Base-by-base conservation (phyloP, 2,329 filamentous ascomycete genomes). In the Exophiala sp. region DNA sequence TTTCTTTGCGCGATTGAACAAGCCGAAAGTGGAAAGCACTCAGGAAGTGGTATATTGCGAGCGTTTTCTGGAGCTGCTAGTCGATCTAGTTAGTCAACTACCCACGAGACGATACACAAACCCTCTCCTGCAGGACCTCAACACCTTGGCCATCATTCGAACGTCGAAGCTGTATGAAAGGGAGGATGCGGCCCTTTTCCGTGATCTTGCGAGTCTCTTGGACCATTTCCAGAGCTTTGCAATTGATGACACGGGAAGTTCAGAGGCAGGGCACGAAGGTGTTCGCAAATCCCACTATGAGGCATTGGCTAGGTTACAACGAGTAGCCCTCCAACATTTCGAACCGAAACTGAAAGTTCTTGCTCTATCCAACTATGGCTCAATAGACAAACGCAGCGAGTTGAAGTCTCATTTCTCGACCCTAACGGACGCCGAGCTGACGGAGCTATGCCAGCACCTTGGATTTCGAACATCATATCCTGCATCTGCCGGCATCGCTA, bases 31-130 rank as follows among this genome's bases (percentile, higher is more conserved):
- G 57, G 12, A 57, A 60, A 32, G 63, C 66, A 52, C 65, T 70
- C 58, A 70, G 71, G 86, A 91, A 32, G 84, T 88, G 62, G 69
- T 91, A 16, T 99, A 96, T 70, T 95, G 90, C 68, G 92, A 97
- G 71, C 83, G 91, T n/a, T 92, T 97, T 59, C 72, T 94, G 47
- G 94, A 99, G 70, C 86, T 99, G 47, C 76, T 99, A 44, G 86
- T 88, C 7, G 94, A 99, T 68, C 75, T 99, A 16, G 85, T 95
- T 69, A 96, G 92, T 65, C 94, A 99, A 69, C 77, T 97, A 44
- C 94, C 94, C 0, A 99, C 95, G 3, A 81, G 94, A 63, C 84
- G 94, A 70, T 97, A 97, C 68, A 89, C 95, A 67, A 96, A 96
- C 69, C 85, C 89, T 1, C 75, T 99, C 39, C 71, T 97, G 11